Base-by-base conservation (phyloP, 345 rosid species). In the Gossypium anomalum region DNA sequence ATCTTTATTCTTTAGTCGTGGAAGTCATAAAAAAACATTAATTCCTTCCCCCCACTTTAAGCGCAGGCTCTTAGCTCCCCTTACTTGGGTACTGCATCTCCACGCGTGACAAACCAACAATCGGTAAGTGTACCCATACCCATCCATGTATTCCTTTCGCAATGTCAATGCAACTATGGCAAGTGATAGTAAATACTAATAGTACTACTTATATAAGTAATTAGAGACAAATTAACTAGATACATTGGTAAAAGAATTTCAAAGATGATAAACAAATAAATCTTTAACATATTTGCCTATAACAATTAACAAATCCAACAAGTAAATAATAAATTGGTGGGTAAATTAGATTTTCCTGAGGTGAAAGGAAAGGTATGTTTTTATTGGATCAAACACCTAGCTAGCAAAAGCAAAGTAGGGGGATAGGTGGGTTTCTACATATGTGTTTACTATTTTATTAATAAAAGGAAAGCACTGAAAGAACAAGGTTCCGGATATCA, bases 61-160 rank as follows among this genome's bases (percentile, higher is more conserved):
- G 27, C 72, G 78, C 85, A 87, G 90, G 88, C 87, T 58, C 88
- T 87, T 48, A 83, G 85, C 83, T 80, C 82, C 14, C 87, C 90
- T 72, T 87, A 85, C 83, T 66, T 87, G 86, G 80, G 48, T 58
- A 74, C 77, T 70, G 53, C 82, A 57, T 78, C 89, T 48, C 47
- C 86, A 67, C 81, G 77, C 77, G 61, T 76, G 66, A 84, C 84
- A 75, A 84, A 58, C 77, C 87, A 84, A 25, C 82, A 82, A 7
- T 74, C 81, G 81, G 87, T 84, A 72, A 86, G 89, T 34, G 41
- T 75, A 68, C 71, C 74, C 23, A 55, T 67, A 73, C 38, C 2
- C 29, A 41, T n/a, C 7, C 25, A 64, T n/a, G 4, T n/a, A 9
- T 2, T 58, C 29, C 43, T 62, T 77, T 38, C 76, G 67, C 78